A percentile compares a stretch with the other conserved stretches of the same genome.
These are phyloP conservation scores for Fragaria ananassa DNA, from an alignment of 306 rosid genomes.

Conservation along the genomic window DNA sequence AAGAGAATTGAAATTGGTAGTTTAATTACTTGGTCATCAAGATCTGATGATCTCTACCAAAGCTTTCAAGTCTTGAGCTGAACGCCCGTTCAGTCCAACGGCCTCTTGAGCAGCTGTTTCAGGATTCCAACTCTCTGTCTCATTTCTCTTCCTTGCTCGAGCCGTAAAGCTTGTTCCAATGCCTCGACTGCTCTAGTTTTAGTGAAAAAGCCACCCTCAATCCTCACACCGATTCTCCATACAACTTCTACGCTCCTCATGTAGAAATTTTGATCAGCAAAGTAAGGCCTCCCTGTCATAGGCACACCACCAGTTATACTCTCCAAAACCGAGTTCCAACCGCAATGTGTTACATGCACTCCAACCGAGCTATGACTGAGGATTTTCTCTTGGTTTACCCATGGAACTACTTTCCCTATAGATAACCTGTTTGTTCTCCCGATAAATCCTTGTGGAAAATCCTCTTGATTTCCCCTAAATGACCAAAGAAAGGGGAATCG, in stretches of 20 bases:
- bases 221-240: not conserved
- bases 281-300: not conserved
- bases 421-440: not conserved
- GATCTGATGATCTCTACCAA: constrained; percentile 1
- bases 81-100: not conserved
- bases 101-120: not conserved
- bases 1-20: not conserved
- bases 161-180: not conserved
- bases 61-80: not conserved
- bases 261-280: not conserved
- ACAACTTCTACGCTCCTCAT: not conserved
- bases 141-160: not conserved
- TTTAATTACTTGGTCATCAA: not conserved
- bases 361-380: not conserved
- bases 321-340: not conserved
- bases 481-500: not conserved
- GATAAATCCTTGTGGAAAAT: not conserved
- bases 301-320: not conserved
- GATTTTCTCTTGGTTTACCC: not conserved
- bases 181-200: not conserved
- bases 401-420: not conserved
- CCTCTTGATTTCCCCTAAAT: not conserved
- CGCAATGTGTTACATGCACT: not conserved
- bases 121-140: not conserved
- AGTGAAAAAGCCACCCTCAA: not conserved